Evolutionary conservation across 805 yeast species (phyloP), one percentile per base, ranked within the genome.

Genomic region (Wickerhamiella brachini): DNA sequence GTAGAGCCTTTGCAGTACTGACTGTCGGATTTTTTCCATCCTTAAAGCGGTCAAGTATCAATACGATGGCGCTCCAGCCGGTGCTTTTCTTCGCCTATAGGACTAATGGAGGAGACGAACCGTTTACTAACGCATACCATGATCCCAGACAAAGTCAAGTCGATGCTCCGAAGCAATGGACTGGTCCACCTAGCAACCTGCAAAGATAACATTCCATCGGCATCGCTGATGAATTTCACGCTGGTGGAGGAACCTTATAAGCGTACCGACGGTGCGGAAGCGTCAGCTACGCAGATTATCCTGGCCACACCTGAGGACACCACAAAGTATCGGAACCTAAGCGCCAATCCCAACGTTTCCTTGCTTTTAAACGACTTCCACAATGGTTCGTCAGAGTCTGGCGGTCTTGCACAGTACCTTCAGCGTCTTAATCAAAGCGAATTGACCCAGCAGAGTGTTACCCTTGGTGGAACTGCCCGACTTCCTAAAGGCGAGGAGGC

Each of bases 191-290:
- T 89, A 46, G 97, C 90, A 2, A 90, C 97, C 1, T 77, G 87
- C 53, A 70, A 72, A 49, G 75, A 85, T 44, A 73, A 82, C 58
- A 66, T 78, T 45, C 97, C 97, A 5, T 93, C 89, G 54, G 95
- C 88, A 2, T 78, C 93, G 18, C 72, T 90, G 56, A 90, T 90
- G 97, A 90, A 86, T 67, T 90, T 85, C 66, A 80, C 89, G 66
- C 82, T 2, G 62, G 63, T 44, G 51, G 64, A 15, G 61, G 64
- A 61, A 21, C 73, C 78, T 29, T 18, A 10, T 41, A 17, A 17
- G n/a, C 2, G 24, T 18, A n/a, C 44, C 24, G 21, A 5, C 5
- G 24, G 13, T 13, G 5, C 22, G 15, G 43, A 45, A 23, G 56
- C 56, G 48, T 48, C 58, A 10, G 49, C 54, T 3, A 54, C 54